phyloP scores from a whole-genome alignment of 1,284 basidiomycete species.

The Pterulicium gracile region DNA sequence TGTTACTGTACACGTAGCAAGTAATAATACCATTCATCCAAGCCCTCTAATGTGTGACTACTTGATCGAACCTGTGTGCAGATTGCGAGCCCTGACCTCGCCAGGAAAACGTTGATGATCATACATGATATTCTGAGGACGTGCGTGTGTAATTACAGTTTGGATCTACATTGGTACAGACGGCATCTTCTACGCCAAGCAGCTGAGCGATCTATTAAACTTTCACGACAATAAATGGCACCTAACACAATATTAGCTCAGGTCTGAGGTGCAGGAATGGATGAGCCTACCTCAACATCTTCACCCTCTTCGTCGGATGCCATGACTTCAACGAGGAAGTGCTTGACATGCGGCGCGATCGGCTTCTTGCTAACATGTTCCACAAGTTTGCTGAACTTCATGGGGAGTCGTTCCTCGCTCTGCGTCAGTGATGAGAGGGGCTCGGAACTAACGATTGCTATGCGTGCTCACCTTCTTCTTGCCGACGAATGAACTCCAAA shows the following conservation, averaged over 20 bases:
- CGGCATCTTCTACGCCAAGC: no score
- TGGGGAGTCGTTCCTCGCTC: conserved; percentile 79
- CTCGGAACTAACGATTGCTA: not conserved
- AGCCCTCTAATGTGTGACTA: no score
- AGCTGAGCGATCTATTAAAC: no score
- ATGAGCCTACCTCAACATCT: conserved; percentile 59
- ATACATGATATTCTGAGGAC: no score
- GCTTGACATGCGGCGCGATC: conserved; percentile 69
- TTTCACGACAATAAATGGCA: conserved; percentile 59
- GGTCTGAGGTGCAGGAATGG: not conserved
- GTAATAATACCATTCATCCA: no score
- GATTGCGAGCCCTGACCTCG: no score
- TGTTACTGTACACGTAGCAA: no score
- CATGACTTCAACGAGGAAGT: conserved; percentile 92
- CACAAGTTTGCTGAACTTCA: conserved; percentile 88
- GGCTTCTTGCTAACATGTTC: conserved; percentile 93
- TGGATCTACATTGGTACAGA: no score
- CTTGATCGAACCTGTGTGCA: no score
- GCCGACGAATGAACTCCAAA: conserved; percentile 89
- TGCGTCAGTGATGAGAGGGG: conserved; percentile 20
- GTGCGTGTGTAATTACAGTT: no score
- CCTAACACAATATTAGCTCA: conserved; percentile 23
- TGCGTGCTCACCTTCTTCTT: conserved; percentile 69
- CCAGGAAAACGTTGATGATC: no score
- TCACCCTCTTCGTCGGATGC: conserved; percentile 84